phyloP scores from a whole-genome alignment of 352 stramenopile species.

The Phytopythium kandeliae region DNA sequence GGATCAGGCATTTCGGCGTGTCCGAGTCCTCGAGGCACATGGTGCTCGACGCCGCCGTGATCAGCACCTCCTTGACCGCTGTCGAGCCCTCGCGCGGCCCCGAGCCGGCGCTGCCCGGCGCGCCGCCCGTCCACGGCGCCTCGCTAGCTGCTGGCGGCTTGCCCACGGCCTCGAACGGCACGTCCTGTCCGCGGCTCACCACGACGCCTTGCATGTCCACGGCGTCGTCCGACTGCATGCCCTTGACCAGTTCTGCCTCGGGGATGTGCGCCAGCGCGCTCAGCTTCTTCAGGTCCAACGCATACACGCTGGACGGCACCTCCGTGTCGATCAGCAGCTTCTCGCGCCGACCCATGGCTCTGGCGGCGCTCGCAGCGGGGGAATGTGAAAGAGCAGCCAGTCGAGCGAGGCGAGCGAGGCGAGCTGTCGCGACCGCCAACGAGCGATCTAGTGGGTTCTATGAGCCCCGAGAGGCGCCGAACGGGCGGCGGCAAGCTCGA shows the following conservation, averaged over 20 bases:
- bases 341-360: slow-evolving; percentile 28
- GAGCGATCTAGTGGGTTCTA: no score
- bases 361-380: no score
- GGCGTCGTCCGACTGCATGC: slow-evolving; percentile 68
- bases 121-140: background rate
- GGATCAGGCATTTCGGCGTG: slow-evolving; percentile 74
- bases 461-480: no score
- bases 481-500: no score
- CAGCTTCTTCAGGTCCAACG: slow-evolving; percentile 62
- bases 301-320: slow-evolving; percentile 75
- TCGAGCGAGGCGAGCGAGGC: no score
- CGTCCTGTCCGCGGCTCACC: slow-evolving; percentile 68
- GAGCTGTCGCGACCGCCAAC: no score
- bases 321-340: slow-evolving; percentile 62
- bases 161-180: slow-evolving; percentile 73
- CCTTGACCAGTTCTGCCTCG: slow-evolving; percentile 56
- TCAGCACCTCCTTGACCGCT: slow-evolving; percentile 63
- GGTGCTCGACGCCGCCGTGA: slow-evolving; percentile 72
- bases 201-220: slow-evolving; percentile 82
- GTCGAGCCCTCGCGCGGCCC: background rate
- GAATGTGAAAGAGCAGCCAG: no score
- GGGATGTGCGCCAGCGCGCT: slow-evolving; percentile 58
- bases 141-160: slow-evolving; percentile 25
- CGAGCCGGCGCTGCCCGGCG: background rate
- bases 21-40: slow-evolving; percentile 76